Base-by-base conservation (phyloP, 129 eudicot genomes). In the Chrysanthemum lavandulifolium region DNA sequence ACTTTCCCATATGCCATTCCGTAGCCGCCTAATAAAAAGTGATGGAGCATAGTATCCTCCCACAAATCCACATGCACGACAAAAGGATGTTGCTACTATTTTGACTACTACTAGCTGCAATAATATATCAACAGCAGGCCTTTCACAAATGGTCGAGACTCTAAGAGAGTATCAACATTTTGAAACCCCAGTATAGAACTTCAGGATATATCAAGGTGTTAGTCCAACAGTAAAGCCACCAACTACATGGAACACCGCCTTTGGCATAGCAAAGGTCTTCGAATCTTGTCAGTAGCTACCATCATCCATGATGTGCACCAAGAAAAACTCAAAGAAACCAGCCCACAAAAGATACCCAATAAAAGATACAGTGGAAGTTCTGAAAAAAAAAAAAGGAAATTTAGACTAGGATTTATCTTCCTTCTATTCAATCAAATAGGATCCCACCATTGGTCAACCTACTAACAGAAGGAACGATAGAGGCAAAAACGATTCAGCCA, bases 1-100 rank as follows among this genome's bases (percentile, higher is more conserved):
- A 87, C 56, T 78, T 92, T 92, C 45, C 98, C 98, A 83, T 92
- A 92, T 47, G 91, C 91, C 98, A 92, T 92, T 76, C 98, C 98
- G 96, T 89, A 77, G 91, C 98, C 16, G 98, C 61, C 98, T 96
- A 68, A 92, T 87, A 66, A 92, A 92, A 61, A 92, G 85, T 21
- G 98, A 92, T 0, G 98, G 96, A 55, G 98, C 98, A 73, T 92
- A 92, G 77, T 92, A 92, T 61, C 98, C 98, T 48, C 98, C 98
- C 60, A 92, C 98, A 79, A 92, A 87, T 49, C 98, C 98, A 58
- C 91, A 87, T 13, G 96, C 98, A 31, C 95, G 87, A 72, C 95
- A 89, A 18, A 92, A 78, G 49, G 98, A 92, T 15, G 98, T 92
- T 50, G 94, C 89, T 16, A 89, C 57, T 43, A 92, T 87, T 83